Evolutionary conservation across 495 filamentous ascomycete genomes (phyloP), one percentile per base, ranked within the genome.

Genomic region (Amniculicola lignicola): DNA sequence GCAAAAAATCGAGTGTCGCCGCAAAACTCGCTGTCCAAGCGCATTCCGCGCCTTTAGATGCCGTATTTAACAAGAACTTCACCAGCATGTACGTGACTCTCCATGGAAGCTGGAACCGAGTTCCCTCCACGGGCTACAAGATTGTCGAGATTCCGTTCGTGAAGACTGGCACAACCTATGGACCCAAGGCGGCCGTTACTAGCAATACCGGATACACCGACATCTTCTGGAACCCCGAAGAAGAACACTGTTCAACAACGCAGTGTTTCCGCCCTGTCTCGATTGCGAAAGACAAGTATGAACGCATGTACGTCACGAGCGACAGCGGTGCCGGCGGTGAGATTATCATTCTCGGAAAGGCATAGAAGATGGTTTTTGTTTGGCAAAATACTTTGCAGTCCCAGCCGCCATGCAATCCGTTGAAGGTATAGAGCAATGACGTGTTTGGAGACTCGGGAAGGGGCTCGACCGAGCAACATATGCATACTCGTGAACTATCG

Each of bases 21-120:
- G 46, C 57, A 11, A 29, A 22, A 15, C 18, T 62, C 2, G 18
- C 29, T 0, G 38, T 65, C 16, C 38, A 41, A 18, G 51, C 58
- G 4, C 58, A 65, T 31, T 56, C 51, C n/a, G 58, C 62, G 19
- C 62, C 62, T 6, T 49, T 65, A 11, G 62, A 65, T 39, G 51
- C 45, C n/a, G 35, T 24, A 1, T 65, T 65, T 49, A 52, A 46
- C 57, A 56, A 49, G 18, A 35, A 51, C 31, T 49, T 25, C 46
- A 57, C 21, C 22, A 46, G 37, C 23, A 45, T 59, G 40, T 64
- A 59, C n/a, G 52, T 64, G 12, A 61, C 61, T 0, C 57, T 64
- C 51, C 61, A 64, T 29, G 61, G 61, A 11, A 51, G 42, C 39
- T 64, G 61, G 61, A 33, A 64, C 38, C 45, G 61, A 10, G 33